Conservation (phyloP, 345 rosid species). For the Eucalyptus virginea region DNA sequence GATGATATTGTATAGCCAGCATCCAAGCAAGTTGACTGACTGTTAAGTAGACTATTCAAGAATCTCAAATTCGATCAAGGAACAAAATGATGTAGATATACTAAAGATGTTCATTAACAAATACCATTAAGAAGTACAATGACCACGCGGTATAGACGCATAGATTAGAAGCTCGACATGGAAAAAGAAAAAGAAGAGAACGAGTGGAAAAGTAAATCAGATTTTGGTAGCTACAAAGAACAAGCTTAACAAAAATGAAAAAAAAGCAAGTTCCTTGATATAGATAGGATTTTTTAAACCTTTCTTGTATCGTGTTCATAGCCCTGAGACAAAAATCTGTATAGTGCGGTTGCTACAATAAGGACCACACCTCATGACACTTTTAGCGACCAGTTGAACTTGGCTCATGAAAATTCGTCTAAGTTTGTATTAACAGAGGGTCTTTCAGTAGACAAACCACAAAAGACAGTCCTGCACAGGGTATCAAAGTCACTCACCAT, state of each 20-base stretch:
- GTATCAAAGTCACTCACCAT: conserved; percentile 48
- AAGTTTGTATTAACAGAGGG: not conserved
- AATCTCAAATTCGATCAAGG: not conserved
- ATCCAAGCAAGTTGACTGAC: not conserved
- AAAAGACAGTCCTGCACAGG: not conserved
- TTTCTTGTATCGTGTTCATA: not conserved
- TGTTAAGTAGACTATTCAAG: not conserved
- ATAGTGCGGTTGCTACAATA: not conserved
- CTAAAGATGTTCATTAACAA: not conserved
- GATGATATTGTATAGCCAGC: not conserved
- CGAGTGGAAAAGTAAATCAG: not conserved
- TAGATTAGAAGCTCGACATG: not conserved
- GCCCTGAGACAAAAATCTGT: not conserved
- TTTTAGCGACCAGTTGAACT: not conserved
- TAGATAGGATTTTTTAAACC: not conserved
- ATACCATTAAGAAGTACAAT: not conserved
- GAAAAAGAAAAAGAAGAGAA: not conserved
- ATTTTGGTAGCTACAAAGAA: not conserved
- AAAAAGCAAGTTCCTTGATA: not conserved
- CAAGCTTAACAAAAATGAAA: not conserved
- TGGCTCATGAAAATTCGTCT: not conserved
- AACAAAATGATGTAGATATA: not conserved
- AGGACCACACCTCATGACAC: not conserved
- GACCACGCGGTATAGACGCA: not conserved
- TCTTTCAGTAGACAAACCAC: not conserved